Conservation (phyloP, 2,329 filamentous ascomycete species). For the Aspergillus felis region DNA sequence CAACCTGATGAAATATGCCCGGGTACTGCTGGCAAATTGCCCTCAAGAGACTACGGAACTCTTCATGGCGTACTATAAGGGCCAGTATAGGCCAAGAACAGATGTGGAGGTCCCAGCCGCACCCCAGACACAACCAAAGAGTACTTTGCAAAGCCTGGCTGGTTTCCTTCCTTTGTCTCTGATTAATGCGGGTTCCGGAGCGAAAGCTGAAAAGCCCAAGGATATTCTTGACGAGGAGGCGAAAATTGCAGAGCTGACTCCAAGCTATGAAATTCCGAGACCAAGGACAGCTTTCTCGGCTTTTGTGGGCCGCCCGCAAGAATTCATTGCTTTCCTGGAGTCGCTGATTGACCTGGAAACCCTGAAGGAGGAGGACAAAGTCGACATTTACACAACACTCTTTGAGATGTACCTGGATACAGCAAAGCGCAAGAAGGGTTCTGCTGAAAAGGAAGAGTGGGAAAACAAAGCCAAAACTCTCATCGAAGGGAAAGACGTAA, state of each 20-base stretch:
- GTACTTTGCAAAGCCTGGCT: conserved; percentile 79
- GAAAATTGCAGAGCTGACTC: conserved; percentile 34
- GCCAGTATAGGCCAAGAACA: conserved; percentile 67
- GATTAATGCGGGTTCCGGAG: conserved; percentile 61
- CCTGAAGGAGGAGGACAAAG: conserved; percentile 69
- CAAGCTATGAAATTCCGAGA: conserved; percentile 72
- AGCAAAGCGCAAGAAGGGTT: conserved; percentile 68
- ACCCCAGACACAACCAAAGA: conserved; percentile 54
- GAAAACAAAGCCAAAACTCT: conserved; percentile 85
- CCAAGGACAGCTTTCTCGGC: conserved; percentile 90
- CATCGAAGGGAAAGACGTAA: conserved; percentile 71
- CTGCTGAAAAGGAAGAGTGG: conserved; percentile 70
- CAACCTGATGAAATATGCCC: conserved; percentile 91
- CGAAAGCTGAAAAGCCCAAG: conserved; percentile 30
- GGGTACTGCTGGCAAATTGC: conserved; percentile 83
- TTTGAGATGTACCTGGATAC: conserved; percentile 98
- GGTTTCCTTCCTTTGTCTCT: conserved; percentile 81
- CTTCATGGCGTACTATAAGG: conserved; percentile 94
- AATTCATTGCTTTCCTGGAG: conserved; percentile 91
- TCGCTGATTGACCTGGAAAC: conserved; percentile 71
- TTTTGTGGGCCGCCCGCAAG: conserved; percentile 87
- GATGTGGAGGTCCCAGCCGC: conserved; percentile 55
- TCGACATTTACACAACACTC: conserved; percentile 87
- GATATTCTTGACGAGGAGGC: conserved; percentile 22
- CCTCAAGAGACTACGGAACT: conserved; percentile 76